Evolutionary conservation across 2,329 filamentous ascomycete genomes (phyloP), one percentile per base, ranked within the genome.

Genomic region (Aspergillus nomiae): DNA sequence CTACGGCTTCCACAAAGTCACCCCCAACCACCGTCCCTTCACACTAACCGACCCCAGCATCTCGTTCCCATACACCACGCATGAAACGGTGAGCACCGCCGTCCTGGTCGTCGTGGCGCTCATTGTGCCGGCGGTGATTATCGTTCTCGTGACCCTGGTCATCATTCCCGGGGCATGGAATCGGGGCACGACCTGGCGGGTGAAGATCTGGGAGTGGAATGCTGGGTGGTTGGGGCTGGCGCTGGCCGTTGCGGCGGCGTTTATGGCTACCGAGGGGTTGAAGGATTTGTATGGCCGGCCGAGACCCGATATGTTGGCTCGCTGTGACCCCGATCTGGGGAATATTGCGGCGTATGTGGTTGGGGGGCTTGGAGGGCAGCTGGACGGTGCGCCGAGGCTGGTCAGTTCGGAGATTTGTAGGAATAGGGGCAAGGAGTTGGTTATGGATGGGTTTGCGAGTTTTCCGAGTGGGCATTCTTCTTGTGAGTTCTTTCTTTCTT

Each of bases 201-300:
- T 92, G 67, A 97, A 95, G 79, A 76, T 97, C 1, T 97, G 94
- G 93, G 94, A 97, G 77, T 88, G 92, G 76, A 92, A 97, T 74
- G 88, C 88, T 2, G 93, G 92, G 63, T 92, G 90, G 87, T 87
- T 97, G 71, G 94, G 94, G 0, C 84, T 97, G 3, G 91, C 84
- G 0, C 82, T 97, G 21, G 87, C 91, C 3, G 81, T 92, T 11
- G 87, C 89, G 2, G 83, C 87, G 2, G 86, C 90, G 5, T 96
- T 91, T 81, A 88, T 95, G 77, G 88, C 96, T 70, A 94, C 93
- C 0, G 89, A 92, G 70, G 91, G 90, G 57, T 88, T 96, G 84
- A 97, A 97, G 84, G 92, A 86, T 59, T 69, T 90, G 2, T 85
- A 87, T 65, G 88, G 88, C 45, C 89, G 87, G 71, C 88, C 88